These are phyloP conservation scores for Alternaria sp. DNA, from an alignment of 2,329 filamentous ascomycete species.

Conservation along the genomic window DNA sequence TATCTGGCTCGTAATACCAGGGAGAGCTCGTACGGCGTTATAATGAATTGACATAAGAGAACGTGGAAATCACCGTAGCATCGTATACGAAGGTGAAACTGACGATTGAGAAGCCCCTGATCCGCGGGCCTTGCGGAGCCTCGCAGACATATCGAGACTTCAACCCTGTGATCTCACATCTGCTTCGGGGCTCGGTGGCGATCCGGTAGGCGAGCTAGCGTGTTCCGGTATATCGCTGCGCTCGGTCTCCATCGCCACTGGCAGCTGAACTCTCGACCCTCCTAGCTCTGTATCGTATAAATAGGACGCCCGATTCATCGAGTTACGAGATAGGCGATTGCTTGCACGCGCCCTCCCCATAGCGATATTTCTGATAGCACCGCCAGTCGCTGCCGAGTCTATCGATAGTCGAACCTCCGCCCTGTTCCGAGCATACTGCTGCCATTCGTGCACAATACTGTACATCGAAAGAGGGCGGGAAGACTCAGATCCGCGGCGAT, in stretches of 20 bases:
- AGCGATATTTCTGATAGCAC: constrained; percentile 6
- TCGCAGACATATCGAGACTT: not conserved
- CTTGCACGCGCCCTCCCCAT: not conserved
- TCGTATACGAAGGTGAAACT: not conserved
- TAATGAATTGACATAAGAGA: not conserved
- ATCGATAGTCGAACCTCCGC: constrained; percentile 12
- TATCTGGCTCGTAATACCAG: not conserved
- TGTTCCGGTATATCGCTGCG: not conserved
- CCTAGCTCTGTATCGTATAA: constrained; percentile 1
- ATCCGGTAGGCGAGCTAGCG: not conserved
- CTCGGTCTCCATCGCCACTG: not conserved
- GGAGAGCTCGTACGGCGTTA: not conserved
- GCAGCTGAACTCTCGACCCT: not conserved
- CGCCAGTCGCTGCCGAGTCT: constrained; percentile 8
- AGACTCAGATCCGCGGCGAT: constrained; percentile 7
- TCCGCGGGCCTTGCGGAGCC: no score
- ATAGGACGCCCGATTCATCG: not conserved
- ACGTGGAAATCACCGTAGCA: not conserved
- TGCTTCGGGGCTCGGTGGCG: not conserved
- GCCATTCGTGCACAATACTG: constrained; percentile 4
- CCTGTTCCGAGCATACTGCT: constrained; percentile 6
- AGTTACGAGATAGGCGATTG: constrained; percentile 6
- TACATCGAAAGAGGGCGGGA: constrained; percentile 11
- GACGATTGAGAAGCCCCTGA: not conserved
- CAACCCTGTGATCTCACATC: not conserved